Base-by-base conservation (phyloP, 2,329 filamentous ascomycete species). In the Pseudodiploospora longispora region DNA sequence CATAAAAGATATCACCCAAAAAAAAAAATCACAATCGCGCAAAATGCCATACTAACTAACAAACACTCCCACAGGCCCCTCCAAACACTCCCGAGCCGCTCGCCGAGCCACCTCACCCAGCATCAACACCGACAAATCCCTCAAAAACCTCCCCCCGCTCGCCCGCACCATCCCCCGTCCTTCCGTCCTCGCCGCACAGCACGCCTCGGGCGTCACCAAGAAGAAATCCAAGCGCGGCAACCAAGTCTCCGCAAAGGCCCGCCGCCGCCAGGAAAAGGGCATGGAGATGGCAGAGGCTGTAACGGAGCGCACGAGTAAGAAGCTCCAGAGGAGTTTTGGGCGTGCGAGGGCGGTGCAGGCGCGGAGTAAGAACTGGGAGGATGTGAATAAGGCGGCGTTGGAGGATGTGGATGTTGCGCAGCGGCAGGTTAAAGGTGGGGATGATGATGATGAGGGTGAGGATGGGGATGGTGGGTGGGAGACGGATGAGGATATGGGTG, bases 41-140 rank as follows among this genome's bases (percentile, higher is more conserved):
- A 37, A 19, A 5, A n/a, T 12, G 27, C 9, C 30, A 30, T 5
- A 27, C n/a, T 9, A 12, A 6, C 9, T 27, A n/a, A 7, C 29
- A 31, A 8, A 37, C 33, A 19, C 28, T 6, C 12, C 19, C 10
- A 12, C 58, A 85, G 81, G 69, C 43, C 70, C 72, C 34, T 86
- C 84, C 4, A 64, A 80, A 46, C 84, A 83, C 68, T 90, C 86
- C 42, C 83, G 86, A 52, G 84, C 83, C 47, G 83, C 84, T 35
- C 78, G 85, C 58, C 80, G 86, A 51, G 85, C 81, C 38, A 78
- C 79, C 10, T 85, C 83, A 4, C 82, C 84, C 28, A 72, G 80
- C 55, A 81, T 87, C 63, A 68, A 85, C 64, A 76, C 78, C 36
- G 82, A 87, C 71, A 85, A 85, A 65, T 84, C 82, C 6, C 70